A percentile compares a stretch with the other conserved stretches of the same genome.
phyloP scores from a whole-genome alignment of 441 rosid genomes.

The Lepidium campestre region DNA sequence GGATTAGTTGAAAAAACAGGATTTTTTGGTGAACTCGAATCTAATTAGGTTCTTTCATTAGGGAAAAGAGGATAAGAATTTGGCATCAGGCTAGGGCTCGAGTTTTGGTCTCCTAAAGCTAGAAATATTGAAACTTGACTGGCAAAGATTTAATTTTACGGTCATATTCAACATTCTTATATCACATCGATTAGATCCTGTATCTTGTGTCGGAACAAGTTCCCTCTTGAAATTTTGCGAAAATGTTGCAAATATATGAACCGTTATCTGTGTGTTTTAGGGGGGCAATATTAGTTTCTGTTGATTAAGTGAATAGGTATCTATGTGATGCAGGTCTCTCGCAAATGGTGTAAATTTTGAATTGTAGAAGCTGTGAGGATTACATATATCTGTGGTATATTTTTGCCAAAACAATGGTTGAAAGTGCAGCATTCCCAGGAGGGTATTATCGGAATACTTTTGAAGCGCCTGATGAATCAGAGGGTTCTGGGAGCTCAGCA shows the following conservation, averaged over 20 bases:
- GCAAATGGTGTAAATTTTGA: conserved; percentile 5
- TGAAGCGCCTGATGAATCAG: conserved; percentile 49
- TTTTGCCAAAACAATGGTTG: conserved; percentile 42
- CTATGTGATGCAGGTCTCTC: conserved; percentile 21
- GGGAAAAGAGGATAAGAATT: too few relatives aligned
- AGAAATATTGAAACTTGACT: not conserved
- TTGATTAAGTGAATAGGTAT: conserved; percentile 11
- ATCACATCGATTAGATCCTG: conserved; percentile 1
- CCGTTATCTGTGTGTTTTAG: not conserved
- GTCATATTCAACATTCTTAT: not conserved
- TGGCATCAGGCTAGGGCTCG: conserved; percentile 13
- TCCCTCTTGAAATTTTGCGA: not conserved
- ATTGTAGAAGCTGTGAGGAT: conserved; percentile 10
- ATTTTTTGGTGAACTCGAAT: too few relatives aligned
- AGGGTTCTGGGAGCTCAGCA: conserved; percentile 61
- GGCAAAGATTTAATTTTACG: not conserved
- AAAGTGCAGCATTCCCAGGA: conserved; percentile 47
- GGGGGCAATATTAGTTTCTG: not conserved
- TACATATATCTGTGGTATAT: conserved; percentile 2
- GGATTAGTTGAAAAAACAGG: not conserved
- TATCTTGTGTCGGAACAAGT: not conserved
- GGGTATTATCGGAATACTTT: conserved; percentile 42
- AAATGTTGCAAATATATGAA: not conserved
- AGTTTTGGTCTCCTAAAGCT: not conserved
- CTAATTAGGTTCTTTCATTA: too few relatives aligned